Conservation (phyloP, 1,284 basidiomycete species). For the Mrakiaceae sp. region DNA sequence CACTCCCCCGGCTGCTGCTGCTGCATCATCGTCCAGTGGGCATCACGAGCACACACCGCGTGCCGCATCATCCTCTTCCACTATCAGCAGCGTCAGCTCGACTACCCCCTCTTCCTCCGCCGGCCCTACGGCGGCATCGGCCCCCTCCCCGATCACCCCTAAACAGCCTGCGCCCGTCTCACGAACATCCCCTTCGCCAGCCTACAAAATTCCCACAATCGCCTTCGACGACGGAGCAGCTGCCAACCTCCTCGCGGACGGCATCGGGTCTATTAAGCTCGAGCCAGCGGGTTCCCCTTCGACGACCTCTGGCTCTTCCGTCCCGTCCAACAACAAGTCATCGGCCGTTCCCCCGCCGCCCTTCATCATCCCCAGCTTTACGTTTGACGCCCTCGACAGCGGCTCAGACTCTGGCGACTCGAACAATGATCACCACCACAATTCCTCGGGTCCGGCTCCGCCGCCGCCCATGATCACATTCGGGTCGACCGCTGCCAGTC, state of each 20-base stretch:
- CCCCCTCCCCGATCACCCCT: too few relatives aligned
- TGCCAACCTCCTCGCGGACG: neutral
- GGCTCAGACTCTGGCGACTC: neutral
- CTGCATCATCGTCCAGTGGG: neutral
- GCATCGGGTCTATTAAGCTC: neutral
- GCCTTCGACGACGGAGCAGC: neutral
- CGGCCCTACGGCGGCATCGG: too few relatives aligned
- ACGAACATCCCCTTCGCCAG: neutral
- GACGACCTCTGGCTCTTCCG: neutral
- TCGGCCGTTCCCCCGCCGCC: neutral
- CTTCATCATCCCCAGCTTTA: conserved; percentile 8
- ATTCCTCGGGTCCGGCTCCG: neutral
- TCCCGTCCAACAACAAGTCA: neutral
- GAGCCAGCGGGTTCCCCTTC: neutral
- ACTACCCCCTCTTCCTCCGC: neutral
- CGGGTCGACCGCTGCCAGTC: neutral
- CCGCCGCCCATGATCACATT: neutral
- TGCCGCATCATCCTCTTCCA: too few relatives aligned
- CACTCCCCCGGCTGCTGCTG: neutral
- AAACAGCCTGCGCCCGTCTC: neutral
- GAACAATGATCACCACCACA: neutral
- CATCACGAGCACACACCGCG: too few relatives aligned
- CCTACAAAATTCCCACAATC: neutral
- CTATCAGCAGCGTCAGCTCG: neutral
- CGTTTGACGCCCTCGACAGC: neutral